phyloP scores from a whole-genome alignment of 1,284 basidiomycete genomes.

The Ganoderma meredithae region DNA sequence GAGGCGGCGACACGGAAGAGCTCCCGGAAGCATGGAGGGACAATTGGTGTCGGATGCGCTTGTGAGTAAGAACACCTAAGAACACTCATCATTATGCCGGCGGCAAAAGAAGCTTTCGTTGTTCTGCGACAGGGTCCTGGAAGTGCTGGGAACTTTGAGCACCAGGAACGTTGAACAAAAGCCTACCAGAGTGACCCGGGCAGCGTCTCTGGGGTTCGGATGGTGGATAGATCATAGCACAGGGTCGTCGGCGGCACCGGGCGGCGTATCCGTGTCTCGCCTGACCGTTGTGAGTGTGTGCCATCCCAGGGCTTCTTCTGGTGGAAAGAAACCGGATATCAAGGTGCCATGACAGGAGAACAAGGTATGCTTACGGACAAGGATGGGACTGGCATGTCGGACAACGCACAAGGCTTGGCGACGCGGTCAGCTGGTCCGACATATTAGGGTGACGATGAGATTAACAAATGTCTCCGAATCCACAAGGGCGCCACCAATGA shows the following conservation, averaged over 20 bases:
- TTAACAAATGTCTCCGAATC: background rate
- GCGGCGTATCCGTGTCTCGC: background rate
- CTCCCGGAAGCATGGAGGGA: background rate
- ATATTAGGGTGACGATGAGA: background rate
- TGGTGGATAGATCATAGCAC: background rate
- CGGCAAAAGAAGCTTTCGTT: background rate
- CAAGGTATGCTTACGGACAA: background rate
- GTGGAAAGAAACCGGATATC: background rate
- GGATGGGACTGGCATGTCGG: background rate
- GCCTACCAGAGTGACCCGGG: background rate
- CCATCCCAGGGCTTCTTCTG: background rate
- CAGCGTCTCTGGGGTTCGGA: background rate
- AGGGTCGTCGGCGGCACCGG: background rate
- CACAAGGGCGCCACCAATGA: background rate
- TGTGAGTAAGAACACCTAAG: background rate
- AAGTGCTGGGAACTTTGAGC: background rate
- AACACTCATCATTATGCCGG: no score
- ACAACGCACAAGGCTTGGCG: background rate
- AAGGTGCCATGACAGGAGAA: background rate
- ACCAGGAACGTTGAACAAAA: constrained; percentile 4
- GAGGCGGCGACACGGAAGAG: background rate
- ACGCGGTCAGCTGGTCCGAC: background rate
- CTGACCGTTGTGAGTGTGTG: background rate
- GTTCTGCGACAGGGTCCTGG: background rate
- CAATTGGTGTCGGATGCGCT: background rate